Evolutionary conservation across 2,329 filamentous ascomycete genomes (phyloP).

Genomic region (Hymenoscyphus infarciens): DNA sequence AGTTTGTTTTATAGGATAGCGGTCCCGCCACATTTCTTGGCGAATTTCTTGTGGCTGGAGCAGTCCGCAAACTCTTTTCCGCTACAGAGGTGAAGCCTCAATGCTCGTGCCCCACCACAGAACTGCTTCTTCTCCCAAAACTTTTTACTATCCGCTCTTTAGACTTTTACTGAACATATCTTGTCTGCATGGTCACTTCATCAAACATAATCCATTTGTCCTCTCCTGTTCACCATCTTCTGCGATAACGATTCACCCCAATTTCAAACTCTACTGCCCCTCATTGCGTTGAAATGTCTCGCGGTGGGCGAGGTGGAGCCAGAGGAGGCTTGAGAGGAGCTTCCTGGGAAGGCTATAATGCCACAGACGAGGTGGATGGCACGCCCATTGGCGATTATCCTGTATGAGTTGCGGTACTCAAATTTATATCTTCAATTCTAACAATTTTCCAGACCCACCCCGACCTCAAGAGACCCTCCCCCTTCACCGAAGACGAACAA

Average conservation of each 20-base stretch:
- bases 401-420: conserved; percentile 34
- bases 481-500: conserved; percentile 44
- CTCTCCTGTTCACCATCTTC: neutral
- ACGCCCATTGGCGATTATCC: conserved; percentile 46
- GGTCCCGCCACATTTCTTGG: too few species aligned
- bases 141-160: neutral
- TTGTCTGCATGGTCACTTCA: neutral
- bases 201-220: neutral
- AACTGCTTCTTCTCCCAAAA: neutral
- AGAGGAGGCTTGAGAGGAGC: conserved; percentile 31
- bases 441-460: conserved; percentile 29
- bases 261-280: neutral
- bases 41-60: too few species aligned
- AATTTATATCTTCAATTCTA: neutral
- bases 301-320: conserved; percentile 35
- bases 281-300: conserved; percentile 2
- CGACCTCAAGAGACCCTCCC: conserved; percentile 37
- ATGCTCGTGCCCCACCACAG: neutral
- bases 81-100: too few species aligned
- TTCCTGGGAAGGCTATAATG: conserved; percentile 32
- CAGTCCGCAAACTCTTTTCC: too few species aligned
- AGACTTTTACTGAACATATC: neutral
- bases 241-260: neutral
- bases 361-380: conserved; percentile 32
- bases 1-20: too few species aligned